phyloP scores from a whole-genome alignment of 2,329 filamentous ascomycete genomes.

The Xylaria sp. region DNA sequence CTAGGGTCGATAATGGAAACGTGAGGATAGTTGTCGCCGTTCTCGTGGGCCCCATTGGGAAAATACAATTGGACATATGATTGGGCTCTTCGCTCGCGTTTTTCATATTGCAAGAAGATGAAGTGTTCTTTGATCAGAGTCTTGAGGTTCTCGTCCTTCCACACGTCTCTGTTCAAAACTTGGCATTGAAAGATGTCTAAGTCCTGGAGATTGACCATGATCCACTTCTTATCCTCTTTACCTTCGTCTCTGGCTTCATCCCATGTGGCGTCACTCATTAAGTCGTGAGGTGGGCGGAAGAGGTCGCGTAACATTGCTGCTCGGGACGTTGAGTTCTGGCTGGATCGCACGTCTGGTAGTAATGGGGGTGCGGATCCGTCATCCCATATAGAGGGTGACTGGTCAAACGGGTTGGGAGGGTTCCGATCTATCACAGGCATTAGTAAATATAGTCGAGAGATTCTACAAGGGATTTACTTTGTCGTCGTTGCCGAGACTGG shows the following conservation, averaged over 20 bases:
- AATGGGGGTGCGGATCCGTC: conserved; percentile 56
- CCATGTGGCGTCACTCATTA: conserved; percentile 85
- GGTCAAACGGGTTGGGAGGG: conserved; percentile 48
- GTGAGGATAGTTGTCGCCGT: conserved; percentile 91
- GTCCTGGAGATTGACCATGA: conserved; percentile 95
- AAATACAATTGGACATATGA: conserved; percentile 95
- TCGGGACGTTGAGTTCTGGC: conserved; percentile 69
- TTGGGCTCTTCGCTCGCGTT: conserved; percentile 80
- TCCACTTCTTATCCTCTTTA: conserved; percentile 91
- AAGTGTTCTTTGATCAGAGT: conserved; percentile 92
- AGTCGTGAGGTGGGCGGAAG: conserved; percentile 90
- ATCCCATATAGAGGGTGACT: conserved; percentile 49
- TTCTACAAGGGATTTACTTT: conserved; percentile 21
- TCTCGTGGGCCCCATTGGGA: conserved; percentile 73
- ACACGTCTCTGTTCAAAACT: conserved; percentile 91
- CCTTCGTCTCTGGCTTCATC: conserved; percentile 86
- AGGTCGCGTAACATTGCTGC: conserved; percentile 86
- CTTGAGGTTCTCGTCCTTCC: conserved; percentile 85
- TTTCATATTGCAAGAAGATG: conserved; percentile 93
- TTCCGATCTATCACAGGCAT: conserved; percentile 27
- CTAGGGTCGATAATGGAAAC: conserved; percentile 95
- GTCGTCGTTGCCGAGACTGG: conserved; percentile 50
- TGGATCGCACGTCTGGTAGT: conserved; percentile 49
- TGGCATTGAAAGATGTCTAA: conserved; percentile 95
- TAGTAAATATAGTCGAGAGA: conserved; percentile 9